Percentiles rank a stretch among this genome's conserved stretches.
Evolutionary conservation across 2,329 filamentous ascomycete genomes (phyloP).

Genomic region (Clonostachys solani): DNA sequence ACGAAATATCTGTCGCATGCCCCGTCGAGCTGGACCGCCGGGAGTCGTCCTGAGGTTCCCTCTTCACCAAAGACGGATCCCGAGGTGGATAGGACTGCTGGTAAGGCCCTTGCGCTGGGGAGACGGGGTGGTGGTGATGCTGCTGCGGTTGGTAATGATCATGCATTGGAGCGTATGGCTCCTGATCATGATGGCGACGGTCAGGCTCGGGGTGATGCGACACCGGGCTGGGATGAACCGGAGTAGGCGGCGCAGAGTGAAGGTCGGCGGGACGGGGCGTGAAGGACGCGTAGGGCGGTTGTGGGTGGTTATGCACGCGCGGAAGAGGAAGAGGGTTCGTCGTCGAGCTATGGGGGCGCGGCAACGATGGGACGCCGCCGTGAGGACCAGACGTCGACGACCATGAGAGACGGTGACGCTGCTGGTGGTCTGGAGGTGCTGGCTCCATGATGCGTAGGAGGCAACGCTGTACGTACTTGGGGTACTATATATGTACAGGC

Average conservation of each 20-base stretch:
- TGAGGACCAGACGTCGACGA: constrained; percentile 33
- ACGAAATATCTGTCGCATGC: constrained; percentile 28
- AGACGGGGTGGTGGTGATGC: constrained; percentile 26
- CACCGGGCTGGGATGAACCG: constrained; percentile 10
- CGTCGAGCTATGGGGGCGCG: constrained; percentile 8
- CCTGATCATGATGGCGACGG: constrained; percentile 53
- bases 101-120: constrained; percentile 38
- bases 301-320: constrained; percentile 13
- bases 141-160: constrained; percentile 36
- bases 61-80: constrained; percentile 49
- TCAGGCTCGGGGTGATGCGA: constrained; percentile 36
- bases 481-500: constrained; percentile 26
- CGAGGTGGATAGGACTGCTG: constrained; percentile 35
- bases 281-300: constrained; percentile 25
- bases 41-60: constrained; percentile 46
- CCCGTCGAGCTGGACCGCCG: constrained; percentile 50
- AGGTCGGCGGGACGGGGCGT: constrained; percentile 21
- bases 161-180: constrained; percentile 49
- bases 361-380: constrained; percentile 9
- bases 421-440: constrained; percentile 51
- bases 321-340: constrained; percentile 19
- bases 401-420: constrained; percentile 48
- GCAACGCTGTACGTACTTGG: constrained; percentile 2
- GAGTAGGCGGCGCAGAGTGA: constrained; percentile 21
- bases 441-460: constrained; percentile 47